Conservation (phyloP, 169 alveolate genomes). For the Babesia gibsoni region DNA sequence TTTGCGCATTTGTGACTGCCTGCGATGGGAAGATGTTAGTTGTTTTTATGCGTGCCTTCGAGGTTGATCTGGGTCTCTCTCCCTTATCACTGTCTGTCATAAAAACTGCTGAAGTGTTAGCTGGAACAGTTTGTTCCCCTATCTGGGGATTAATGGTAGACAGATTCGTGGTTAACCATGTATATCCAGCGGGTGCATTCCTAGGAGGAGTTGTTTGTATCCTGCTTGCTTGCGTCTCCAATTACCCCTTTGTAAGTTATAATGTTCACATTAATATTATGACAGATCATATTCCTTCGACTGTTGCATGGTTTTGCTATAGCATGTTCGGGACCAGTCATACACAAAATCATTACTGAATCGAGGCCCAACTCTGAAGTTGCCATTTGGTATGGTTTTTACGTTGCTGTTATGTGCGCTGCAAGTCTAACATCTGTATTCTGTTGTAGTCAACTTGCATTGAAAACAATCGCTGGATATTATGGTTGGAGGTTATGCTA, state of each 20-base stretch:
- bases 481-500: slow-evolving; percentile 50
- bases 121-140: slow-evolving; percentile 81
- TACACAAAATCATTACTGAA: slow-evolving; percentile 20
- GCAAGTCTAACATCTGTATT: slow-evolving; percentile 32
- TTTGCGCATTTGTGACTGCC: background rate
- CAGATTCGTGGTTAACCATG: slow-evolving; percentile 78
- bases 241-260: slow-evolving; percentile 25
- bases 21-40: slow-evolving; percentile 1
- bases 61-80: slow-evolving; percentile 77
- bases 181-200: slow-evolving; percentile 79
- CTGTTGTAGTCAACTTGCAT: slow-evolving; percentile 1
- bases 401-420: slow-evolving; percentile 16
- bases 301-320: slow-evolving; percentile 39
- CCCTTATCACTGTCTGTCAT: slow-evolving; percentile 80
- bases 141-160: slow-evolving; percentile 89
- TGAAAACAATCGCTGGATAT: background rate
- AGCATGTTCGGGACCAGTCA: slow-evolving; percentile 24
- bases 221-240: slow-evolving; percentile 57
- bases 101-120: slow-evolving; percentile 80
- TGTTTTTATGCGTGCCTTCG: slow-evolving; percentile 80
- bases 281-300: slow-evolving; percentile 35
- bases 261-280: background rate
- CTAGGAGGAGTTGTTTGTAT: slow-evolving; percentile 84
- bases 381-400: slow-evolving; percentile 5
- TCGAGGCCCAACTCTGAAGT: background rate